These are phyloP conservation scores for Talaromyces sp. DNA, from an alignment of 2,329 filamentous ascomycete species.

Conservation along the genomic window DNA sequence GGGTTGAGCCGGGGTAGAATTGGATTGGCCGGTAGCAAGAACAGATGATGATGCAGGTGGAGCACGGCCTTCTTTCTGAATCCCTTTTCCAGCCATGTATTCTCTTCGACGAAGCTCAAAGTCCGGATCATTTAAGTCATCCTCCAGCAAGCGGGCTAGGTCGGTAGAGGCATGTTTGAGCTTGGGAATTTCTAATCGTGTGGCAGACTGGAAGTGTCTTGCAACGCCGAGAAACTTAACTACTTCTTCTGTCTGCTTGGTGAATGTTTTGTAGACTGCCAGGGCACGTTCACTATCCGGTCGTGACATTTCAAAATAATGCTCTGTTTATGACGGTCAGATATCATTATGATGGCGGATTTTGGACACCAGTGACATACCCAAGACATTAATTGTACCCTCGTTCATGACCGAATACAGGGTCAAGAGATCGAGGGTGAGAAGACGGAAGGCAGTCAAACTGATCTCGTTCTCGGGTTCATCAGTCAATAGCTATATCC, in stretches of 20 bases:
- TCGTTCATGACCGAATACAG: constrained; percentile 96
- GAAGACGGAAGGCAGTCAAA: constrained; percentile 84
- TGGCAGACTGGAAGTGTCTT: constrained; percentile 87
- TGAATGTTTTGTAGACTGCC: constrained; percentile 88
- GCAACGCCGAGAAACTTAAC: constrained; percentile 88
- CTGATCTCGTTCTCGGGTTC: constrained; percentile 97
- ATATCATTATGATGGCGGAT: background rate
- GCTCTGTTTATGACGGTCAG: constrained; percentile 58
- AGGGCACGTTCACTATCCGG: constrained; percentile 90
- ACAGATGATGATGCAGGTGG: constrained; percentile 29
- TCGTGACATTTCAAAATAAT: constrained; percentile 98
- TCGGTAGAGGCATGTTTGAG: constrained; percentile 96
- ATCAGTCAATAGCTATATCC: constrained; percentile 73
- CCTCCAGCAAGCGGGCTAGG: constrained; percentile 83
- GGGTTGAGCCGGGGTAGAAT: constrained; percentile 26
- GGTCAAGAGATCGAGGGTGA: constrained; percentile 85
- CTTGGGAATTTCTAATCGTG: constrained; percentile 90
- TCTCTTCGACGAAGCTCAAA: constrained; percentile 93
- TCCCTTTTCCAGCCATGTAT: constrained; percentile 85
- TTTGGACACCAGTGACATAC: constrained; percentile 54
- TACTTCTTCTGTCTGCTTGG: constrained; percentile 87
- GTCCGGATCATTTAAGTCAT: constrained; percentile 91
- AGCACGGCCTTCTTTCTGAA: constrained; percentile 57
- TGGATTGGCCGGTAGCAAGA: constrained; percentile 28
- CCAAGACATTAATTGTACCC: constrained; percentile 93